Evolutionary conservation across 768 basidiomycete species (phyloP), one percentile per base, ranked within the genome.

Genomic region (Serpula lacrymans): DNA sequence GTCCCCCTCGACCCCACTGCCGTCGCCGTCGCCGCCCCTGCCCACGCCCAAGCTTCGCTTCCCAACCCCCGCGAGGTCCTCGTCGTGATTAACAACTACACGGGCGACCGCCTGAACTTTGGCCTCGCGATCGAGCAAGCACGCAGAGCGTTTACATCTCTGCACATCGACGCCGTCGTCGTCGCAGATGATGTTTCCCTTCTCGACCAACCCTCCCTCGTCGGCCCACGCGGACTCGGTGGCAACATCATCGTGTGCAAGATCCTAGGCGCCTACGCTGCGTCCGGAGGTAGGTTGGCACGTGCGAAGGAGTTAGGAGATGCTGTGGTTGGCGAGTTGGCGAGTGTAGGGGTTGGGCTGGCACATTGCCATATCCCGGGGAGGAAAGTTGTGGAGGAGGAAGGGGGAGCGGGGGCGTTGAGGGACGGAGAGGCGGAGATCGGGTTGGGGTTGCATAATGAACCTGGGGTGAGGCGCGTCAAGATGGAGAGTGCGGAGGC

Each of bases 311-410:
- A 41, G 3, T 54, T 68, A 5, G 67, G 68, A 8, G 52, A 63
- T 41, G 62, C 61, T 0, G 39, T 57, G 2, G 61, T 59, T 1
- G 53, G 51, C 28, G 50, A 59, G 38, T 55, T 63, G 9, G 58
- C 52, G 23, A 65, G 64, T 13, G 54, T 70, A 28, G 65, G 64
- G 14, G 59, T 58, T 6, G 71, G 73, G 5, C 55, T 80, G 21
- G 77, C 70, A 22, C 78, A 80, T 47, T 78, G 77, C 41, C 77
- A 79, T 47, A 70, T 80, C 23, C 78, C 77, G n/a, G 75, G 75
- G 14, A 50, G 70, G 13, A 39, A 42, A 24, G 21, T n/a, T n/a
- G n/a, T n/a, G n/a, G 49, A 6, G 50, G 21, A 3, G 26, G n/a
- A n/a, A n/a, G 39, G 51, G 50, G 58, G 41, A 54, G 46, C 5